These are phyloP conservation scores for Brasilioporus rufonigricans DNA, from an alignment of 768 basidiomycete genomes.

Conservation along the genomic window DNA sequence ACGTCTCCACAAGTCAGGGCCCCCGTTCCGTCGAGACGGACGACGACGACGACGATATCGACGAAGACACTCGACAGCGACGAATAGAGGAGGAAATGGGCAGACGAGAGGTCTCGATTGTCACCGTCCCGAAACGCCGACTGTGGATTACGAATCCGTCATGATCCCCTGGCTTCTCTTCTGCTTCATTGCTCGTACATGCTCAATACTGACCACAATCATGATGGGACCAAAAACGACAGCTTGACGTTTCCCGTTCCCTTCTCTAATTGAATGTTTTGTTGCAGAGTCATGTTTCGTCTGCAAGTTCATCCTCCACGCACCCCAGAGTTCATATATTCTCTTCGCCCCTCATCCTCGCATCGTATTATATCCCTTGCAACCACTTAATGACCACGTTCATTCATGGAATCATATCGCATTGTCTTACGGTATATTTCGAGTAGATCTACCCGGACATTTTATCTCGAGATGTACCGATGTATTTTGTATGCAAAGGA, in stretches of 20 bases:
- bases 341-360: slow-evolving; percentile 1
- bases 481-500: slow-evolving; percentile 37
- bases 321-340: background rate
- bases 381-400: slow-evolving; percentile 25
- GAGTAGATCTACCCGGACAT: slow-evolving; percentile 36
- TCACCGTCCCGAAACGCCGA: slow-evolving; percentile 70
- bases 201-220: slow-evolving; percentile 23
- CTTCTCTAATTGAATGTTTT: slow-evolving; percentile 14
- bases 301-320: slow-evolving; percentile 8
- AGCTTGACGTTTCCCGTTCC: background rate
- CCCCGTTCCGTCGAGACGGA: slow-evolving; percentile 55
- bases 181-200: slow-evolving; percentile 10
- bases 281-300: slow-evolving; percentile 12
- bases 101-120: slow-evolving; percentile 79
- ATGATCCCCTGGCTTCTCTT: slow-evolving; percentile 19
- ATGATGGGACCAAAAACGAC: slow-evolving; percentile 11
- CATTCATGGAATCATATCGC: slow-evolving; percentile 32
- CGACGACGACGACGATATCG: slow-evolving; percentile 66
- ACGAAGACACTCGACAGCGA: slow-evolving; percentile 70
- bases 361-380: slow-evolving; percentile 29
- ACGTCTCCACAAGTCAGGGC: slow-evolving; percentile 36
- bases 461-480: slow-evolving; percentile 29
- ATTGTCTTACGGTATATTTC: slow-evolving; percentile 35
- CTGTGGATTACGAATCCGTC: slow-evolving; percentile 72
- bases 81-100: slow-evolving; percentile 82